phyloP scores from a whole-genome alignment of 768 basidiomycete genomes.

The Phaffia tasmanica region DNA sequence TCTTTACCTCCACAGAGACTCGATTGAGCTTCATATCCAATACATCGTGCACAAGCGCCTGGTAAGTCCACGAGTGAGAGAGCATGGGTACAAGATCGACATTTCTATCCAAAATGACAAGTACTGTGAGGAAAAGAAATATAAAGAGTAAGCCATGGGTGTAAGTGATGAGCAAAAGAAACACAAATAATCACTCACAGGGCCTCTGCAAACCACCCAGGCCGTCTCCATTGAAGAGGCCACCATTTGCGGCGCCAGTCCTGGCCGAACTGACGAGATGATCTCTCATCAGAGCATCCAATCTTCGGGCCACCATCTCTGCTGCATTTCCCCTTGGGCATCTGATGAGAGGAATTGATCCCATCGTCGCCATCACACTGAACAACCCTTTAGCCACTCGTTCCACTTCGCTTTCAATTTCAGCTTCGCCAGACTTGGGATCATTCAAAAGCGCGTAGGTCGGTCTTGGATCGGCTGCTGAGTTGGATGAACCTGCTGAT shows the following conservation, averaged over 20 bases:
- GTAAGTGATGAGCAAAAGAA: neutral
- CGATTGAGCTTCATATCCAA: conserved; percentile 94
- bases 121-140: conserved; percentile 45
- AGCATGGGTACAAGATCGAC: conserved; percentile 86
- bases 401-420: conserved; percentile 89
- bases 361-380: conserved; percentile 76
- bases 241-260: conserved; percentile 36
- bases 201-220: conserved; percentile 79
- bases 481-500: conserved; percentile 24
- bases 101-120: conserved; percentile 88
- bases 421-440: conserved; percentile 73
- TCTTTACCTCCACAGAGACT: conserved; percentile 57
- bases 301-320: conserved; percentile 96
- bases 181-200: conserved; percentile 42
- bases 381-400: conserved; percentile 81
- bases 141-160: conserved; percentile 14
- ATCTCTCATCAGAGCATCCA: conserved; percentile 85
- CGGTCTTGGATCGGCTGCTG: conserved; percentile 36
- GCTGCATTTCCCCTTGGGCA: conserved; percentile 92
- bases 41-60: conserved; percentile 94
- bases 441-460: conserved; percentile 85
- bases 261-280: conserved; percentile 47
- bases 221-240: conserved; percentile 60
- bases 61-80: conserved; percentile 97
- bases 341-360: conserved; percentile 86